A percentile compares a stretch with the other conserved stretches of the same genome.
Evolutionary conservation across 257 asterid species (phyloP).

Genomic region (Solanum microdontum): DNA sequence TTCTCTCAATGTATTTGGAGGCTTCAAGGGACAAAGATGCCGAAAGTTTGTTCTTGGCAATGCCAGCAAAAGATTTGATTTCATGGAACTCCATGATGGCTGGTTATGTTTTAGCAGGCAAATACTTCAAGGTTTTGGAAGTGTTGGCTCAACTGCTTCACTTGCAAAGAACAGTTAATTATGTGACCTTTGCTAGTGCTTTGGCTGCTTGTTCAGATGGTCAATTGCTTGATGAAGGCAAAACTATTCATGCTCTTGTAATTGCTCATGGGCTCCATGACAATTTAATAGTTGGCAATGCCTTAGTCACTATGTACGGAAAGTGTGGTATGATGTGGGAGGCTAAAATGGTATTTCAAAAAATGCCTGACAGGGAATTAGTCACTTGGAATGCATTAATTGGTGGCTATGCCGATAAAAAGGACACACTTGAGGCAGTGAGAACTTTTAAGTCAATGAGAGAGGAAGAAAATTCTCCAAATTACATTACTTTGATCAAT

Average conservation of each 20-base stretch:
- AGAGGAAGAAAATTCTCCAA: slow-evolving; percentile 27
- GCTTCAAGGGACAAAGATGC: slow-evolving; percentile 42
- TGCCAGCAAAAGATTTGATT: slow-evolving; percentile 57
- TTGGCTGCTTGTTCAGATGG: slow-evolving; percentile 57
- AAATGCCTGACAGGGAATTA: slow-evolving; percentile 52
- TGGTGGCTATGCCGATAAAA: slow-evolving; percentile 59
- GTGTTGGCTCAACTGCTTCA: slow-evolving; percentile 32
- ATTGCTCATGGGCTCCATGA: slow-evolving; percentile 41
- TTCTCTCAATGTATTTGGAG: slow-evolving; percentile 65
- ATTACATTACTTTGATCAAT: slow-evolving; percentile 60
- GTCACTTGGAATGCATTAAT: slow-evolving; percentile 83
- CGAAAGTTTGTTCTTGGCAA: slow-evolving; percentile 38
- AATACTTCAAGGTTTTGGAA: slow-evolving; percentile 41
- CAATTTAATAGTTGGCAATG: slow-evolving; percentile 69
- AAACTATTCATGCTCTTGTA: slow-evolving; percentile 45
- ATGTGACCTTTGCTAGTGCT: slow-evolving; percentile 66
- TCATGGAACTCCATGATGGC: slow-evolving; percentile 89
- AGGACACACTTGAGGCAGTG: slow-evolving; percentile 36
- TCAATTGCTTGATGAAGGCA: slow-evolving; percentile 46
- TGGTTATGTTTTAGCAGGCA: slow-evolving; percentile 51
- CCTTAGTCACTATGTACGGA: slow-evolving; percentile 76
- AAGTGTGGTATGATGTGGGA: slow-evolving; percentile 47
- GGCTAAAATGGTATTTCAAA: slow-evolving; percentile 45
- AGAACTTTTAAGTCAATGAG: slow-evolving; percentile 44
- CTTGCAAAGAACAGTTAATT: slow-evolving; percentile 29